phyloP scores from a whole-genome alignment of 306 rosid species.

The Vicia faba region DNA sequence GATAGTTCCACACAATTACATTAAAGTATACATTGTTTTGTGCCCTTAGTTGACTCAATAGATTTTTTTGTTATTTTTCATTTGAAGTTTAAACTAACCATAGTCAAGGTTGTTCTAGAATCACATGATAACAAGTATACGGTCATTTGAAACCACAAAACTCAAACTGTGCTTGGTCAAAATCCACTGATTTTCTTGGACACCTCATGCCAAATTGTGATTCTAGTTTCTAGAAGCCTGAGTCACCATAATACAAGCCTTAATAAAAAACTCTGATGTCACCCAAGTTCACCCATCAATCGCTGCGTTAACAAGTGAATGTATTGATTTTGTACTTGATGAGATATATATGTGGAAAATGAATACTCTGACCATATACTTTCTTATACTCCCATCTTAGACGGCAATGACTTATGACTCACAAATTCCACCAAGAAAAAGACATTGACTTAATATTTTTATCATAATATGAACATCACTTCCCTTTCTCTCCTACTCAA shows the following conservation, averaged over 20 bases:
- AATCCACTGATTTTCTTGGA: conserved; percentile 21
- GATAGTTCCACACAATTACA: too few relatives aligned
- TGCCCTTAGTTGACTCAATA: conserved; percentile 20
- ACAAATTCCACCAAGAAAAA: conserved; percentile 34
- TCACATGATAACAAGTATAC: conserved; percentile 5
- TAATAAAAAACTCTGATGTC: conserved; percentile 8
- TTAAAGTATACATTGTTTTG: conserved; percentile 24
- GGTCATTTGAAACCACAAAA: conserved; percentile 24
- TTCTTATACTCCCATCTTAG: conserved; percentile 43
- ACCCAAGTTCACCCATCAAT: background rate
- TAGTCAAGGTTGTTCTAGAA: conserved; percentile 1
- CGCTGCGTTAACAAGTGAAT: too few relatives aligned
- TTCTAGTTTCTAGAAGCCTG: conserved; percentile 9
- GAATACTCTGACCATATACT: conserved; percentile 35
- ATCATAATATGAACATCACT: conserved; percentile 3
- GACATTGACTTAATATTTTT: conserved; percentile 37
- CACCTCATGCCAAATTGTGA: conserved; percentile 7
- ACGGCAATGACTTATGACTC: conserved; percentile 57
- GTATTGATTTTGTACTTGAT: background rate
- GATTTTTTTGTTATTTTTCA: background rate
- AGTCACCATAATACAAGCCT: background rate
- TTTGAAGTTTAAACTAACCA: conserved; percentile 15
- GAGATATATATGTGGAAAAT: conserved; percentile 39
- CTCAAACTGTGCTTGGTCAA: conserved; percentile 21
- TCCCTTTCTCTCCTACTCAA: conserved; percentile 19